Percentiles rank a stretch among this genome's conserved stretches.
These are phyloP conservation scores for Yamadazyma taylorii DNA, from an alignment of 1,139 yeast species.

Conservation along the genomic window DNA sequence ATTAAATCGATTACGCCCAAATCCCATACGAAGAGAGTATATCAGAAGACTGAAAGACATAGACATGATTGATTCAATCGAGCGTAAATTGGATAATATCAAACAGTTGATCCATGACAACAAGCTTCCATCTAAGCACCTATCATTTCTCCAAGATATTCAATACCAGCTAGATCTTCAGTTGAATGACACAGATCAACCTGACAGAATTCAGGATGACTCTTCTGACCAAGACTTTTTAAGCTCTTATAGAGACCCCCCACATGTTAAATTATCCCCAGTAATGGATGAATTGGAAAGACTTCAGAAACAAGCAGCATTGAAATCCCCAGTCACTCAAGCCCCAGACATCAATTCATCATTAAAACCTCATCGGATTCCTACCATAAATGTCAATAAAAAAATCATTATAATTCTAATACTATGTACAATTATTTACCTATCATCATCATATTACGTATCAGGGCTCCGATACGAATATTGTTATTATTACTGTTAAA, in stretches of 20 bases:
- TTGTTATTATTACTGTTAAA: constrained; percentile 39
- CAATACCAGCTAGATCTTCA: constrained; percentile 9
- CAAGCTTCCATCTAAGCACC: constrained; percentile 7
- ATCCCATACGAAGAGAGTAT: constrained; percentile 16
- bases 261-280: constrained; percentile 6
- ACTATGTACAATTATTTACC: constrained; percentile 16
- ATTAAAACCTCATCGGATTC: no score
- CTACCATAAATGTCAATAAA: constrained; percentile 3
- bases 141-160: constrained; percentile 10
- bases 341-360: no score
- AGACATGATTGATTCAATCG: constrained; percentile 10
- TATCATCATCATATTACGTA: constrained; percentile 24
- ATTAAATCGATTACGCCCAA: constrained; percentile 9
- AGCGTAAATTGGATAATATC: constrained; percentile 10
- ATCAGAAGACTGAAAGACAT: constrained; percentile 8
- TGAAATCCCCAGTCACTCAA: constrained; percentile 6
- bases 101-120: constrained; percentile 8
- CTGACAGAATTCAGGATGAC: not conserved
- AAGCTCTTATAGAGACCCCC: no score
- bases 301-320: constrained; percentile 9
- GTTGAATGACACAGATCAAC: not conserved
- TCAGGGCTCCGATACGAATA: constrained; percentile 36
- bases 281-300: constrained; percentile 14
- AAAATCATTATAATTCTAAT: constrained; percentile 9
- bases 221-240: no score